Percentiles rank a stretch among this genome's conserved stretches.
Conservation (phyloP, 75 land plant species). For the Larix kaempferi region DNA sequence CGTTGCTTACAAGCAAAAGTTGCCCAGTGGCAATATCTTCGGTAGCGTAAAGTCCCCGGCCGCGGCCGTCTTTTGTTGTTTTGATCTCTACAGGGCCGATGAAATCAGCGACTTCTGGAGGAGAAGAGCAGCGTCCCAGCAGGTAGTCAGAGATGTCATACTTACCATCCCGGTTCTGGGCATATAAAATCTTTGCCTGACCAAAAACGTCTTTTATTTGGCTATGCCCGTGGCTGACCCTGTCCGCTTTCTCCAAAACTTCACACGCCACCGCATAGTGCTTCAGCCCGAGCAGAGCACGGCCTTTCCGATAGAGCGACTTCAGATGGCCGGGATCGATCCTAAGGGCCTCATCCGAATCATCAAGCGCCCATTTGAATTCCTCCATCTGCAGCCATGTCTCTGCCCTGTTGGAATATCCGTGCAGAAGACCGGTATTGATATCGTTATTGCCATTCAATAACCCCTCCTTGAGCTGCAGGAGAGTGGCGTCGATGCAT, state of each 20-base stretch:
- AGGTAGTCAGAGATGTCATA: not conserved
- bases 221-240: not conserved
- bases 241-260: conserved; percentile 3
- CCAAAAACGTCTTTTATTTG: conserved; percentile 11
- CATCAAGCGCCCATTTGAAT: conserved; percentile 13
- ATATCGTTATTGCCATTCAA: not conserved
- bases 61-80: conserved; percentile 12
- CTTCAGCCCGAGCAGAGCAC: conserved; percentile 24
- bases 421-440: not conserved
- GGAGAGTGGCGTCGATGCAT: not conserved
- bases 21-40: conserved; percentile 23
- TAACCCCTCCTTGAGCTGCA: too few relatives aligned
- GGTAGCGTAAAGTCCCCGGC: conserved; percentile 26
- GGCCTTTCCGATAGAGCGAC: conserved; percentile 26
- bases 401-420: conserved; percentile 38
- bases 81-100: conserved; percentile 22
- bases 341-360: conserved; percentile 15
- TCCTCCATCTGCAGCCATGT: conserved; percentile 19
- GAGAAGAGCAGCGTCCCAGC: not conserved
- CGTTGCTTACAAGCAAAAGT: conserved; percentile 30
- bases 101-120: conserved; percentile 9
- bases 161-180: not conserved
- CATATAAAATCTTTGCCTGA: not conserved
- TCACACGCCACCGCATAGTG: conserved; percentile 9
- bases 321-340: conserved; percentile 27